Base-by-base conservation (phyloP, 106 monocot species). In the Iris macrosiphon region DNA sequence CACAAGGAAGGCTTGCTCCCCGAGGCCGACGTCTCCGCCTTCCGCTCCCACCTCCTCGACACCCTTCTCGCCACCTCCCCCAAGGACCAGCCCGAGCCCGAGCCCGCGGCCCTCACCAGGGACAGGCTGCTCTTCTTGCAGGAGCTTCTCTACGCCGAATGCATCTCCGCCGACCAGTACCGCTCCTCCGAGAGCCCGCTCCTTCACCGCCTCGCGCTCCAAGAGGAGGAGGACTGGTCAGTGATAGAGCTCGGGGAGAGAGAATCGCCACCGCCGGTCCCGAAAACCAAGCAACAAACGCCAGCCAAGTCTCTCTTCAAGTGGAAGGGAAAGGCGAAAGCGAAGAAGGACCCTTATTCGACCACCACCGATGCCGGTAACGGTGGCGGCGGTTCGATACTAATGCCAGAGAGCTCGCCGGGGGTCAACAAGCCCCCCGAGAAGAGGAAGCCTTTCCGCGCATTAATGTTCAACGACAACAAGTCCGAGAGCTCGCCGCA, bases 61-160 rank as follows among this genome's bases (percentile, higher is more conserved):
- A 71, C 86, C 19, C 82, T 98, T 49, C 64, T 80, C 23, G 77
- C 87, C 24, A 41, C 82, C 24, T 79, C 95, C 3, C 39, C 71
- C 7, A 64, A 75, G 0, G 66, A 58, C 7, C 82, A 87, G 26
- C 28, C 66, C 10, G 65, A 76, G 0, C 64, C 46, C 3, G 90
- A 90, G 22, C 66, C 77, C 0, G 52, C 80, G 8, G 56, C 21
- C 30, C 33, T 82, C 23, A 52, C 80, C 74, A 55, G 89, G 31
- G 96, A 90, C 60, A 96, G 90, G 77, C 77, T 89, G 28, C 61
- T 96, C 39, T 96, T 95, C 79, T 75, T 94, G 64, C 81, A 88
- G 80, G 93, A 96, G 59, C 48, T 96, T 40, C 55, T 85, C 31
- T 77, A 77, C 64, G 85, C 95, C 1, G 86, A 86, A 31, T 96